Evolutionary conservation across 1,284 basidiomycete genomes (phyloP).

Genomic region (Ceratobasidium sp.): DNA sequence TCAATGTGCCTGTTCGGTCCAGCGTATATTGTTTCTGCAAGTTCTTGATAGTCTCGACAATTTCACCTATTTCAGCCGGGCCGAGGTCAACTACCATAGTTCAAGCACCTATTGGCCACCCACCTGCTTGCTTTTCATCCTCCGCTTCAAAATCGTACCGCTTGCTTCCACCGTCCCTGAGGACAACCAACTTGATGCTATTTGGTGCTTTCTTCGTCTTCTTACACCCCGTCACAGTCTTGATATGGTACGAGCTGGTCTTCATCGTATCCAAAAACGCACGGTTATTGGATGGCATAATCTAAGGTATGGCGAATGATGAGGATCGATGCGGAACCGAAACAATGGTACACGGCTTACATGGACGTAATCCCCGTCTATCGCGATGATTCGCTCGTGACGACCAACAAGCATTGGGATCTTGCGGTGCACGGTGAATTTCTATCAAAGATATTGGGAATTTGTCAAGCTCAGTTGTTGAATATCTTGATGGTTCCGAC

Average conservation of each 20-base stretch:
- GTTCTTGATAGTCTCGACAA: constrained; percentile 68
- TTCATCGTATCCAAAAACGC: constrained; percentile 86
- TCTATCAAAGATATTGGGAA: constrained; percentile 55
- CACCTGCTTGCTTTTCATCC: constrained; percentile 77
- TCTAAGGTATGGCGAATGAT: constrained; percentile 56
- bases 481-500: constrained; percentile 41
- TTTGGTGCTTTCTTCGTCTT: constrained; percentile 80
- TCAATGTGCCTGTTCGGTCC: constrained; percentile 38
- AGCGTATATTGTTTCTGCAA: constrained; percentile 55
- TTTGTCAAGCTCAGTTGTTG: neutral
- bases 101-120: constrained; percentile 50
- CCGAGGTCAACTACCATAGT: neutral
- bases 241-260: constrained; percentile 91
- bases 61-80: constrained; percentile 54
- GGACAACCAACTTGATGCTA: constrained; percentile 83
- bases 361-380: constrained; percentile 94
- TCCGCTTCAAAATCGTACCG: constrained; percentile 98
- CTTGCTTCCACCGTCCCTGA: constrained; percentile 76
- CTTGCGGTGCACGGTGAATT: constrained; percentile 93
- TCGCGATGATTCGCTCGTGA: constrained; percentile 88
- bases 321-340: constrained; percentile 45
- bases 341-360: constrained; percentile 55
- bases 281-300: constrained; percentile 84
- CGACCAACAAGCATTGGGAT: constrained; percentile 89
- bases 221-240: constrained; percentile 81